phyloP scores from a whole-genome alignment of 192 early-diverging fungal genomes.

The Coemansia sp. region DNA sequence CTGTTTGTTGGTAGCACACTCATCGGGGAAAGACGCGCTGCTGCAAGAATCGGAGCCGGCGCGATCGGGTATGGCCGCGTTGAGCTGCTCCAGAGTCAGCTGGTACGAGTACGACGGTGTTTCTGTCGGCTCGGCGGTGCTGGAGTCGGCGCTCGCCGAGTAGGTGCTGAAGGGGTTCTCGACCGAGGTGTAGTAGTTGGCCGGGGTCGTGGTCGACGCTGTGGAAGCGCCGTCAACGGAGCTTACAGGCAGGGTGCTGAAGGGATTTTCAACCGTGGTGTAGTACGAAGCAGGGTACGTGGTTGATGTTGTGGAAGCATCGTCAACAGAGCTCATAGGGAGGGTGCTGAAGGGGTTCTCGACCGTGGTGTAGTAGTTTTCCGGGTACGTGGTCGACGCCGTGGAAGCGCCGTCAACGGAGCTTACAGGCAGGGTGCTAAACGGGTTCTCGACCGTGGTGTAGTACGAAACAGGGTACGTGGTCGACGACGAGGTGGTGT shows the following conservation, averaged over 20 bases:
- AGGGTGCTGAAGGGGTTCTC: slow-evolving; percentile 15
- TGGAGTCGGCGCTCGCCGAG: slow-evolving; percentile 1
- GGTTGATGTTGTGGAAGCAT: background rate
- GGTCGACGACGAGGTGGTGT: slow-evolving; percentile 8
- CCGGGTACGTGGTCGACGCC: background rate
- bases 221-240: background rate
- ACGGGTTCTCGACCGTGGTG: slow-evolving; percentile 10
- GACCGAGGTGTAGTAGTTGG: slow-evolving; percentile 12
- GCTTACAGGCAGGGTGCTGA: slow-evolving; percentile 15
- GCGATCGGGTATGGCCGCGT: slow-evolving; percentile 13
- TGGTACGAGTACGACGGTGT: slow-evolving; percentile 4
- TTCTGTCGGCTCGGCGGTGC: background rate
- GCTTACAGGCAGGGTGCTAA: slow-evolving; percentile 14
- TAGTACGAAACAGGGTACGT: slow-evolving; percentile 3
- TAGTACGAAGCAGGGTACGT: too few relatives aligned
- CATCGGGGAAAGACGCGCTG: slow-evolving; percentile 4
- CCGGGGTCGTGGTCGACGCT: background rate
- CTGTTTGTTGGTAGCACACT: background rate
- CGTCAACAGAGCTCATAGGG: slow-evolving; percentile 9
- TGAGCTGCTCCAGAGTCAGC: slow-evolving; percentile 19
- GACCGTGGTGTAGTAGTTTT: slow-evolving; percentile 12
- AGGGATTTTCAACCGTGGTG: too few relatives aligned
- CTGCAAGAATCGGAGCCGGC: slow-evolving; percentile 15
- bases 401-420: background rate
- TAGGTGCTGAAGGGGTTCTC: slow-evolving; percentile 15